Evolutionary conservation across 2,329 filamentous ascomycete species (phyloP).

Genomic region (Pseudogymnoascus verrucosus): DNA sequence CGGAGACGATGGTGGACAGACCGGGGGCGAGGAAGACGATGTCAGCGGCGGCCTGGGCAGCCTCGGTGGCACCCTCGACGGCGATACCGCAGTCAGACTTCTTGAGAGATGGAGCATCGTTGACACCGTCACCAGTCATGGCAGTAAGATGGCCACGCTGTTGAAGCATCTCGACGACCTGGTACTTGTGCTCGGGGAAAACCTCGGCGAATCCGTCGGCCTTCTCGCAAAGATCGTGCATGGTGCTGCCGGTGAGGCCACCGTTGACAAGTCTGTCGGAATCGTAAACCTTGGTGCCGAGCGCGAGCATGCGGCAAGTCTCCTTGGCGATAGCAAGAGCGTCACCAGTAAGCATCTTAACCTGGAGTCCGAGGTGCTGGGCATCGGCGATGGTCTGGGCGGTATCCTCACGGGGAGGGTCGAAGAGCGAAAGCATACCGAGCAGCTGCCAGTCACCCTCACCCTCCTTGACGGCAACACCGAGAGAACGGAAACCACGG

Average conservation of each 20-base stretch:
- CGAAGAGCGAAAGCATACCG: slow-evolving; percentile 73
- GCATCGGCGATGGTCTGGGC: slow-evolving; percentile 72
- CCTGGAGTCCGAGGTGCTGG: slow-evolving; percentile 65
- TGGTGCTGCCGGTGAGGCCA: slow-evolving; percentile 63
- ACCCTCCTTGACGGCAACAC: slow-evolving; percentile 72
- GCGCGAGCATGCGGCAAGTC: slow-evolving; percentile 73
- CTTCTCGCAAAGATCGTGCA: slow-evolving; percentile 73
- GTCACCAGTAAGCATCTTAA: slow-evolving; percentile 78
- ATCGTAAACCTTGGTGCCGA: slow-evolving; percentile 75
- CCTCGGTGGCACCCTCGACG: slow-evolving; percentile 85
- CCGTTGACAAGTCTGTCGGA: slow-evolving; percentile 70
- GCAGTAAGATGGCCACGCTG: slow-evolving; percentile 89
- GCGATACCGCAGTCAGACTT: slow-evolving; percentile 94
- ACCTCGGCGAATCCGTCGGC: slow-evolving; percentile 93
- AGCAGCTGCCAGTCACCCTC: slow-evolving; percentile 65
- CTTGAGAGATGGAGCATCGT: slow-evolving; percentile 87
- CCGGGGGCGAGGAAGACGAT: slow-evolving; percentile 90
- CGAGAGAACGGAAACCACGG: slow-evolving; percentile 72
- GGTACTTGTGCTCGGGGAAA: slow-evolving; percentile 93
- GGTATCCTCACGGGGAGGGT: slow-evolving; percentile 70
- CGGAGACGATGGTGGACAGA: slow-evolving; percentile 86
- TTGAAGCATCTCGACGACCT: slow-evolving; percentile 87
- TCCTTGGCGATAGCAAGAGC: slow-evolving; percentile 74
- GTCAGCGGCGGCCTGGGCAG: slow-evolving; percentile 82
- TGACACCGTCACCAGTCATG: slow-evolving; percentile 95